These are phyloP conservation scores for Yamadazyma sp. DNA, from an alignment of 805 yeast genomes.

Conservation along the genomic window DNA sequence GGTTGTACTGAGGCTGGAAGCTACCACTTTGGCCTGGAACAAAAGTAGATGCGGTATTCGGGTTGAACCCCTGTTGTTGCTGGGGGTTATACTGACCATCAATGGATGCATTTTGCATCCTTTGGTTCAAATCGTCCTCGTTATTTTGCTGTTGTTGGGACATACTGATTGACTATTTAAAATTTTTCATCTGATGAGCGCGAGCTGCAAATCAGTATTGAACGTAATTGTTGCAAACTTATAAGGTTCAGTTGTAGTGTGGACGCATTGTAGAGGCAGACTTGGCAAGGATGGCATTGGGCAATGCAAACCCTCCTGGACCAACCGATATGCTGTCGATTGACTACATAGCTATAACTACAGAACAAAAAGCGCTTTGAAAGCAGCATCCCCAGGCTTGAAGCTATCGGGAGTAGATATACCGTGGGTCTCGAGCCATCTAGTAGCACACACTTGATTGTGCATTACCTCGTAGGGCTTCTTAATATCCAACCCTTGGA, in stretches of 20 bases:
- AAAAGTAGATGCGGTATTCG: slow-evolving; percentile 49
- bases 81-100: slow-evolving; percentile 26
- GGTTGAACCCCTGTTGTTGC: slow-evolving; percentile 39
- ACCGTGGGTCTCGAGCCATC: slow-evolving; percentile 2
- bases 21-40: slow-evolving; percentile 39
- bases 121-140: slow-evolving; percentile 42
- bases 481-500: neutral
- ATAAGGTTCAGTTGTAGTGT: no score
- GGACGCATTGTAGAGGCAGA: no score
- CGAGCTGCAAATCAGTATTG: slow-evolving; percentile 2
- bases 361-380: neutral
- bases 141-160: slow-evolving; percentile 31
- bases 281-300: no score
- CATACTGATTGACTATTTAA: slow-evolving; percentile 17
- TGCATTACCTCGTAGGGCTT: slow-evolving; percentile 6
- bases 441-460: slow-evolving; percentile 2
- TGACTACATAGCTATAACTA: no score
- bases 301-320: no score
- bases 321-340: no score
- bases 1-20: slow-evolving; percentile 12
- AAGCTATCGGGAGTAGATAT: neutral
- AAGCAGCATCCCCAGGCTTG: neutral
- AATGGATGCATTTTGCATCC: slow-evolving; percentile 44
- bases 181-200: slow-evolving; percentile 12
- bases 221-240: neutral